A percentile compares a stretch with the other conserved stretches of the same genome.
Conservation (phyloP, 371 early-diverging fungal species). For the Mucor piriformis region DNA sequence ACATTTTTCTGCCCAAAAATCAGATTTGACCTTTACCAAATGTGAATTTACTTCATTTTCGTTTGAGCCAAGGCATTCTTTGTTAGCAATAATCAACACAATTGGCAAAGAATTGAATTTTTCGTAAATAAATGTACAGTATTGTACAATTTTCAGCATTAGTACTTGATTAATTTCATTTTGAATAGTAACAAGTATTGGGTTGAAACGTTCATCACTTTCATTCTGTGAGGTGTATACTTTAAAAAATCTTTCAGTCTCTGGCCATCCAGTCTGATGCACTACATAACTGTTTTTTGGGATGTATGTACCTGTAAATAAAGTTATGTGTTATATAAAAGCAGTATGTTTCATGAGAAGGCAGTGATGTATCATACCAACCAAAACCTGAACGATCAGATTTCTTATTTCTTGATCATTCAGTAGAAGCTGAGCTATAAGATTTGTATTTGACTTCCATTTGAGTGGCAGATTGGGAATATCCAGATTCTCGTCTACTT, state of each 20-base stretch:
- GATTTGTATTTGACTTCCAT: constrained; percentile 14
- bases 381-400: constrained; percentile 10
- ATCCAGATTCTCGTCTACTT: constrained; percentile 12
- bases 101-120: constrained; percentile 25
- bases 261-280: constrained; percentile 23
- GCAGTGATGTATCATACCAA: constrained; percentile 16
- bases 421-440: constrained; percentile 17
- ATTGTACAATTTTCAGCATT: constrained; percentile 16
- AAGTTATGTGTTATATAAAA: constrained; percentile 6
- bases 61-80: constrained; percentile 24
- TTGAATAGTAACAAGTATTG: constrained; percentile 25
- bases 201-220: constrained; percentile 21
- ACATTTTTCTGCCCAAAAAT: constrained; percentile 30
- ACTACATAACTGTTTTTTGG: constrained; percentile 21
- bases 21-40: constrained; percentile 24
- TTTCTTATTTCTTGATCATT: constrained; percentile 21
- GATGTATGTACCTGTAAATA: constrained; percentile 15
- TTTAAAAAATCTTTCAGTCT: constrained; percentile 19
- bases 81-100: constrained; percentile 24
- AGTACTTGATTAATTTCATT: constrained; percentile 23
- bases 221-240: constrained; percentile 23
- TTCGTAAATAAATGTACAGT: constrained; percentile 22
- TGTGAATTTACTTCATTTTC: constrained; percentile 21
- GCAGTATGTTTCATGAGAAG: constrained; percentile 1
- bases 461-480: constrained; percentile 6